Evolutionary conservation across 495 filamentous ascomycete species (phyloP).

Genomic region (Clohesyomyces aquaticus): DNA sequence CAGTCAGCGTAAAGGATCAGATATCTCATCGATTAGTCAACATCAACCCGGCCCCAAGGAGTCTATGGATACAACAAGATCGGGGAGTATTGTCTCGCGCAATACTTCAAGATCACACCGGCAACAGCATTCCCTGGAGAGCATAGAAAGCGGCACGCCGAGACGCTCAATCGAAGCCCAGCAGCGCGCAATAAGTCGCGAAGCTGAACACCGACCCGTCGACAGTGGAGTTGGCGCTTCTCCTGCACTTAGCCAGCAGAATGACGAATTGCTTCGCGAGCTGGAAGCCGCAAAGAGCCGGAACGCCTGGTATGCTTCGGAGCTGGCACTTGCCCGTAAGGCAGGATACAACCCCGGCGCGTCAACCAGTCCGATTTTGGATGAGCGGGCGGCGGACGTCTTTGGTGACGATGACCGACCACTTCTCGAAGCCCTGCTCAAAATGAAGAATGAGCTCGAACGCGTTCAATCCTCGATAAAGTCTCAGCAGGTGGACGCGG

Average conservation of each 20-base stretch:
- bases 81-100: slow-evolving; percentile 34
- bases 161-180: slow-evolving; percentile 37
- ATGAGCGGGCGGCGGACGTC: slow-evolving; percentile 72
- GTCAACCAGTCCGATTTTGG: slow-evolving; percentile 72
- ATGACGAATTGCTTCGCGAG: slow-evolving; percentile 72
- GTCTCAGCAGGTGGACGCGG: slow-evolving; percentile 78
- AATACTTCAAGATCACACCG: slow-evolving; percentile 37
- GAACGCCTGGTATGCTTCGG: slow-evolving; percentile 97
- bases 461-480: slow-evolving; percentile 87
- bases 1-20: slow-evolving; percentile 31
- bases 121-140: slow-evolving; percentile 41
- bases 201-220: slow-evolving; percentile 36
- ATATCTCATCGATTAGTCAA: slow-evolving; percentile 1
- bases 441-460: slow-evolving; percentile 81
- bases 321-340: slow-evolving; percentile 85
- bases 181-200: slow-evolving; percentile 30
- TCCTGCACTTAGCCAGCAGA: slow-evolving; percentile 46
- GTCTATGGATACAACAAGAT: slow-evolving; percentile 37
- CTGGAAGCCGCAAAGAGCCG: slow-evolving; percentile 78
- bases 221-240: slow-evolving; percentile 48
- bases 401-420: slow-evolving; percentile 90
- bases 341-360: slow-evolving; percentile 79
- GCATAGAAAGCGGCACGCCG: slow-evolving; percentile 37
- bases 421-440: slow-evolving; percentile 87
- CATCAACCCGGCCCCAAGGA: slow-evolving; percentile 17